A percentile compares a stretch with the other conserved stretches of the same genome.
Conservation (phyloP, 345 rosid species). For the Raphanus raphanistrum region DNA sequence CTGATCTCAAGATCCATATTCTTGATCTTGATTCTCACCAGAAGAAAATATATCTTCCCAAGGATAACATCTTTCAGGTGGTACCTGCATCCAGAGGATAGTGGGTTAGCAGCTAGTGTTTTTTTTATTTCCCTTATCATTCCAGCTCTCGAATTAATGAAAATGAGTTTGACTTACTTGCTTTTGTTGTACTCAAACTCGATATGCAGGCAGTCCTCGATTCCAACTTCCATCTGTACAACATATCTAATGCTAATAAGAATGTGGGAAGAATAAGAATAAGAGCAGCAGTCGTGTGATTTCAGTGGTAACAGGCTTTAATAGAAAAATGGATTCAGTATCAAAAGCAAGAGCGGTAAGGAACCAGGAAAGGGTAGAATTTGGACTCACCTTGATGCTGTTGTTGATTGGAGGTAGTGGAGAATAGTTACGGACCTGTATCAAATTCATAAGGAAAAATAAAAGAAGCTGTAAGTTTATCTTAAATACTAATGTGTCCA, state of each 20-base stretch:
- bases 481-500: not conserved
- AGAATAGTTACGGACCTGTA: conserved; percentile 81
- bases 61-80: conserved; percentile 95
- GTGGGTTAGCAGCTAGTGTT: not conserved
- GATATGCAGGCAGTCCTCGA: conserved; percentile 94
- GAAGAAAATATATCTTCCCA: conserved; percentile 97
- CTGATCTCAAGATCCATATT: conserved; percentile 99
- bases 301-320: not conserved
- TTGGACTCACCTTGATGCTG: conserved; percentile 80
- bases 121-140: not conserved
- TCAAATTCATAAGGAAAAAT: not conserved
- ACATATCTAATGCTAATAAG: conserved; percentile 13
- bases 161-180: conserved; percentile 57
- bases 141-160: not conserved
- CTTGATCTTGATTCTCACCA: conserved; percentile 97
- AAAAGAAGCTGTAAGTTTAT: not conserved
- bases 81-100: conserved; percentile 56
- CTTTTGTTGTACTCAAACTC: conserved; percentile 98
- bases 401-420: conserved; percentile 81
- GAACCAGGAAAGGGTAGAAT: not conserved
- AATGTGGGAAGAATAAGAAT: not conserved
- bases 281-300: not conserved
- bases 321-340: not conserved
- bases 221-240: conserved; percentile 97
- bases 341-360: not conserved